phyloP scores from a whole-genome alignment of 2,329 filamentous ascomycete species.

The Fusarium anguioides region DNA sequence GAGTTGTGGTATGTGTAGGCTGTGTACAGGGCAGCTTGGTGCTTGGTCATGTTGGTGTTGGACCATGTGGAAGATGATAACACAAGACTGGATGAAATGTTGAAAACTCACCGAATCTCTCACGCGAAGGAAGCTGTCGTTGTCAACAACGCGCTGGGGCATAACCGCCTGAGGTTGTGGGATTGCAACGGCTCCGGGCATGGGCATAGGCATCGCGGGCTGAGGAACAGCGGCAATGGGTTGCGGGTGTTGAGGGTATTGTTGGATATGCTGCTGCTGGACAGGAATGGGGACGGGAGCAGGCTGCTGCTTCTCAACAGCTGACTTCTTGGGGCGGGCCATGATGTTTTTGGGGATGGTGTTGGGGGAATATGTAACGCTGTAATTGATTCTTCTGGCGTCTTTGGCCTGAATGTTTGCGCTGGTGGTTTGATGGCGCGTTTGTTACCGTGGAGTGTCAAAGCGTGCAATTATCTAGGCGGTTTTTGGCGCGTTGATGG shows the following conservation, averaged over 20 bases:
- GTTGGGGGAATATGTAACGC: not conserved
- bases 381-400: constrained; percentile 2
- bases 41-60: not conserved
- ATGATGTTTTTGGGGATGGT: constrained; percentile 45
- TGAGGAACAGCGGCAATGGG: constrained; percentile 50
- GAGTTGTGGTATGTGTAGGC: not conserved
- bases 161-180: constrained; percentile 32
- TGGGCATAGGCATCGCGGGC: constrained; percentile 54
- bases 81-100: constrained; percentile 16
- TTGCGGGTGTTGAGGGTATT: constrained; percentile 36
- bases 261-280: constrained; percentile 39
- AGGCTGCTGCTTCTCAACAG: constrained; percentile 48
- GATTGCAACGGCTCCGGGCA: constrained; percentile 40
- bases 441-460: constrained; percentile 36
- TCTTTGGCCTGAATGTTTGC: constrained; percentile 19
- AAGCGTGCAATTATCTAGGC: constrained; percentile 42
- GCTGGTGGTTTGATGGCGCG: constrained; percentile 18
- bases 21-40: not conserved
- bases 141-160: constrained; percentile 64
- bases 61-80: not conserved
- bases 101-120: constrained; percentile 78
- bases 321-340: constrained; percentile 60
- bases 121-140: constrained; percentile 82
- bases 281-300: constrained; percentile 49
- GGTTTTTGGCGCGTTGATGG: constrained; percentile 44